These are phyloP conservation scores for Pugionium dolabratum DNA, from an alignment of 345 rosid species.

Conservation along the genomic window DNA sequence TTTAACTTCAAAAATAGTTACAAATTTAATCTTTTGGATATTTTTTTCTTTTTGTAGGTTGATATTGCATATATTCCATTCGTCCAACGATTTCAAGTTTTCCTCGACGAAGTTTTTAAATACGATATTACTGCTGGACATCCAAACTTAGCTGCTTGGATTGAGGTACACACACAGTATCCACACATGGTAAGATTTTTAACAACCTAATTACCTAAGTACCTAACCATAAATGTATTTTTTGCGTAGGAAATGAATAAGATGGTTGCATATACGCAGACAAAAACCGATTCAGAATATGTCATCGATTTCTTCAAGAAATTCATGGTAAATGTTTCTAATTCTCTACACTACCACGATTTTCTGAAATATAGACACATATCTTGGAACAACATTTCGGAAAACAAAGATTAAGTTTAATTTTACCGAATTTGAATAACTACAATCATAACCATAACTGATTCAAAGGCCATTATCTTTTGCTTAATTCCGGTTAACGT, in stretches of 20 bases:
- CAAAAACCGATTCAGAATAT: conserved; percentile 56
- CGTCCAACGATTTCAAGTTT: conserved; percentile 56
- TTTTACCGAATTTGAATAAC: not conserved
- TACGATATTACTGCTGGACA: conserved; percentile 66
- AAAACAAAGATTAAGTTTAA: not conserved
- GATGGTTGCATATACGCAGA: conserved; percentile 67
- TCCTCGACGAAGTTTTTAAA: conserved; percentile 57
- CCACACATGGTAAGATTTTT: not conserved
- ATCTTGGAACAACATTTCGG: not conserved
- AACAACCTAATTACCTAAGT: not conserved
- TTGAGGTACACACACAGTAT: conserved; percentile 55
- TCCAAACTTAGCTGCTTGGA: conserved; percentile 76
- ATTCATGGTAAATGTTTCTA: conserved; percentile 43
- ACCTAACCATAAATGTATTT: not conserved
- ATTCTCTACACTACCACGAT: not conserved
- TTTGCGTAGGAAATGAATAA: conserved; percentile 58
- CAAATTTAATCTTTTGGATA: not conserved
- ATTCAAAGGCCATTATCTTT: too few species aligned
- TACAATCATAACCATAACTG: too few species aligned
- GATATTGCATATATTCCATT: conserved; percentile 82
- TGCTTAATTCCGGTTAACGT: not conserved
- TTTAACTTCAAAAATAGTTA: not conserved
- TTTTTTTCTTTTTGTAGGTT: conserved; percentile 42
- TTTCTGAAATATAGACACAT: not conserved
- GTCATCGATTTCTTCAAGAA: conserved; percentile 52